phyloP scores from a whole-genome alignment of 2,329 filamentous ascomycete species.

The Periconia sp. region DNA sequence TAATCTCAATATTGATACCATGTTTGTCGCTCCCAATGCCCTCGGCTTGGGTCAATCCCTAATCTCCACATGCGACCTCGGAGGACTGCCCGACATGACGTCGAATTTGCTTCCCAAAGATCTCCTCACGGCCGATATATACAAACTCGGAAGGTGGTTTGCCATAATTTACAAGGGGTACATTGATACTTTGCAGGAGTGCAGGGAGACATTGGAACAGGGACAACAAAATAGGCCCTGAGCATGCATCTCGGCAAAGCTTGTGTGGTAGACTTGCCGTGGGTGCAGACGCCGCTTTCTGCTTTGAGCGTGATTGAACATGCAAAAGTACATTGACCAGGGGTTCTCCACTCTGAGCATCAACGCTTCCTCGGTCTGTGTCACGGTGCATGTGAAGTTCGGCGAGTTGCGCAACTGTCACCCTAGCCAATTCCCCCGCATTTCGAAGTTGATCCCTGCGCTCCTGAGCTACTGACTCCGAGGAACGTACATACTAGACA shows the following conservation, averaged over 20 bases:
- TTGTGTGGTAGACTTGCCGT: slow-evolving; percentile 20
- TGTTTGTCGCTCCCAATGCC: not conserved
- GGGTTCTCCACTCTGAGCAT: slow-evolving; percentile 9
- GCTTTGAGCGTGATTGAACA: slow-evolving; percentile 13
- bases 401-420: not conserved
- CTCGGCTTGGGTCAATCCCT: not conserved
- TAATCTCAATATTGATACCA: slow-evolving; percentile 10
- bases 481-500: not conserved
- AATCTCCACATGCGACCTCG: slow-evolving; percentile 9
- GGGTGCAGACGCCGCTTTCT: slow-evolving; percentile 14
- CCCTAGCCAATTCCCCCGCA: slow-evolving; percentile 9
- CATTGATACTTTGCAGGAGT: slow-evolving; percentile 11
- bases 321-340: slow-evolving; percentile 15
- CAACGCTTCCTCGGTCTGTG: slow-evolving; percentile 1
- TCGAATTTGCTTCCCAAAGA: slow-evolving; percentile 1
- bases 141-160: slow-evolving; percentile 10
- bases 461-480: not conserved
- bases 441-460: slow-evolving; percentile 2
- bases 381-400: slow-evolving; percentile 11
- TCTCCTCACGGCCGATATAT: slow-evolving; percentile 5
- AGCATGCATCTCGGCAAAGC: slow-evolving; percentile 22
- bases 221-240: slow-evolving; percentile 15
- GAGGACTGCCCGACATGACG: slow-evolving; percentile 9
- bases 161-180: slow-evolving; percentile 5
- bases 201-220: slow-evolving; percentile 8